phyloP scores from a whole-genome alignment of 1,284 basidiomycete species.

The Porodaedalea pini region DNA sequence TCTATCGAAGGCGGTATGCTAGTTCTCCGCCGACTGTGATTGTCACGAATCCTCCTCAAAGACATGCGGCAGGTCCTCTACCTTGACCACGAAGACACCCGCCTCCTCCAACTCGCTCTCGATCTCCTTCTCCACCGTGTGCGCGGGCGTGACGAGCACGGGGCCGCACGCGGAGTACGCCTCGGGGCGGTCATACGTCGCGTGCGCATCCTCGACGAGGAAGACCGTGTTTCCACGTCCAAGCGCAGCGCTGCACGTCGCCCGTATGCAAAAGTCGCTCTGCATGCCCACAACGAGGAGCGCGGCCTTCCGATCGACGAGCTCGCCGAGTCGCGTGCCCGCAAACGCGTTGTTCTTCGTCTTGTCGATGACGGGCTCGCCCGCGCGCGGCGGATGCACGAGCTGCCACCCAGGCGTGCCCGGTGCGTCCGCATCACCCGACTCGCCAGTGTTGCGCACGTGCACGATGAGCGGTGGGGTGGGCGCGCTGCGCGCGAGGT shows the following conservation, averaged over 20 bases:
- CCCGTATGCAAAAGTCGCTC: constrained; percentile 62
- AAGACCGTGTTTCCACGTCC: constrained; percentile 61
- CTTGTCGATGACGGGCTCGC: constrained; percentile 60
- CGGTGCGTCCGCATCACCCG: constrained; percentile 55
- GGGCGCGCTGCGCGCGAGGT: constrained; percentile 43
- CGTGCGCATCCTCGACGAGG: constrained; percentile 59
- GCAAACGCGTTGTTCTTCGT: constrained; percentile 66
- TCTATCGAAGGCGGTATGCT: not conserved
- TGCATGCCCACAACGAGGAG: constrained; percentile 63
- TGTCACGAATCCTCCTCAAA: constrained; percentile 40
- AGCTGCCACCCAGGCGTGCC: constrained; percentile 54
- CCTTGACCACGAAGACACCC: constrained; percentile 59
- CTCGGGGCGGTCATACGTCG: constrained; percentile 61
- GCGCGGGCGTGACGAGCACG: constrained; percentile 42
- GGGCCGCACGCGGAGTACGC: constrained; percentile 37
- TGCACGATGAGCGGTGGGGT: constrained; percentile 59
- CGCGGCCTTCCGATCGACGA: constrained; percentile 48
- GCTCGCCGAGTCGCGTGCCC: constrained; percentile 47
- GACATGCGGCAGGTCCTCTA: constrained; percentile 55
- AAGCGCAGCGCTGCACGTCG: constrained; percentile 62
- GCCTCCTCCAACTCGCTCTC: constrained; percentile 58
- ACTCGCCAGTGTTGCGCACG: constrained; percentile 58
- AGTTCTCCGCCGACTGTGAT: not conserved
- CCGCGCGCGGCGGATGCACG: constrained; percentile 40
- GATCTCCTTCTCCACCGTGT: constrained; percentile 43